A percentile compares a stretch with the other conserved stretches of the same genome.
Evolutionary conservation across 2,329 filamentous ascomycete species (phyloP).

Genomic region (Fusarium euwallaceae): DNA sequence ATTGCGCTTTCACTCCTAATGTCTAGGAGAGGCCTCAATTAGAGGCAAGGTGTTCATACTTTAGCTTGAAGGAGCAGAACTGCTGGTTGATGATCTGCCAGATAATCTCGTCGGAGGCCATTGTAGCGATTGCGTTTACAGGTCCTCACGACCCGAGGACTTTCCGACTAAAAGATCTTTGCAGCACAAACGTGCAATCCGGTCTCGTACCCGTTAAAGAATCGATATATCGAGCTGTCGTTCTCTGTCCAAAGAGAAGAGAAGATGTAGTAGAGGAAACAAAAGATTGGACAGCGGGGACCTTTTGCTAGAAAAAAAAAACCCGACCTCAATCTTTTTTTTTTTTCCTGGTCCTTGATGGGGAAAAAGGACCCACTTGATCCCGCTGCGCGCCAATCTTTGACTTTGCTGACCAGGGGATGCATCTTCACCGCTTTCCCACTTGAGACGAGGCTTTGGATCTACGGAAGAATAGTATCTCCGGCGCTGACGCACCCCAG

Average conservation of each 20-base stretch:
- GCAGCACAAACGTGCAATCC: background rate
- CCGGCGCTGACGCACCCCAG: constrained; percentile 13
- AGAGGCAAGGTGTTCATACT: constrained; percentile 64
- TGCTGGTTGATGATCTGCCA: constrained; percentile 98
- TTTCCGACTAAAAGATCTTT: background rate
- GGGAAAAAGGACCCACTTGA: constrained; percentile 22
- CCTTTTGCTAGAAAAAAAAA: constrained; percentile 10
- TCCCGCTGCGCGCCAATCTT: constrained; percentile 31
- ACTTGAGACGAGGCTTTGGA: background rate
- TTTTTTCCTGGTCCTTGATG: constrained; percentile 27
- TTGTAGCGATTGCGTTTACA: constrained; percentile 50
- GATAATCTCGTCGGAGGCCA: constrained; percentile 96
- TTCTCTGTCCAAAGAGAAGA: constrained; percentile 16
- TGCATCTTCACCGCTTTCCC: constrained; percentile 35
- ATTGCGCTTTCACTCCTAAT: background rate
- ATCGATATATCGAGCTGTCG: background rate
- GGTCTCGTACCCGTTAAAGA: background rate
- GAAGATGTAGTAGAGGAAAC: constrained; percentile 23
- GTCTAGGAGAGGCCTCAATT: background rate
- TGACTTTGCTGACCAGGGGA: constrained; percentile 30
- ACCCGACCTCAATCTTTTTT: constrained; percentile 33
- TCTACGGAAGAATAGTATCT: constrained; percentile 17
- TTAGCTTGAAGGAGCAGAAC: constrained; percentile 95
- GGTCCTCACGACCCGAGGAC: constrained; percentile 1
- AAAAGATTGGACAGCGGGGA: constrained; percentile 27